Conservation (phyloP, 2,329 filamentous ascomycete species). For the Tolypocladium album region DNA sequence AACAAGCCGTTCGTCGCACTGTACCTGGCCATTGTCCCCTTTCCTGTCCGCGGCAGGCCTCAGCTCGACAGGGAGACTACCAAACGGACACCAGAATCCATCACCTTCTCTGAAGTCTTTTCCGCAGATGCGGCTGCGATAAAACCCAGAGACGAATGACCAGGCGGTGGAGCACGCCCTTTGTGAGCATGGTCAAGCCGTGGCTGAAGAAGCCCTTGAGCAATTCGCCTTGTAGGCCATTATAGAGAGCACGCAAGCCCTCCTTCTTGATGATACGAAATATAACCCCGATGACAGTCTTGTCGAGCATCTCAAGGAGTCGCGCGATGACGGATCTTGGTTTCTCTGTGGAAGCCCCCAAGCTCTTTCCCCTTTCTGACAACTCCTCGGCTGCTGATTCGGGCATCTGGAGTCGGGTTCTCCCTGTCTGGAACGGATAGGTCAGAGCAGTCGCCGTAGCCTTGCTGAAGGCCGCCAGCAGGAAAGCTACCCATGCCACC, state of each 20-base stretch:
- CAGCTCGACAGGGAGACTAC: neutral
- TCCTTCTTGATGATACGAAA: constrained; percentile 48
- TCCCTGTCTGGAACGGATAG: constrained; percentile 81
- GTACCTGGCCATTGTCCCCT: neutral
- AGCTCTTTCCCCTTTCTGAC: constrained; percentile 4
- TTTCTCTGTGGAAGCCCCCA: neutral
- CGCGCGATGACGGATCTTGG: constrained; percentile 5
- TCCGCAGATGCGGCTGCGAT: constrained; percentile 15
- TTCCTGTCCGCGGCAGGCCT: neutral
- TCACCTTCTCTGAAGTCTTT: constrained; percentile 6
- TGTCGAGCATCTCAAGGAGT: constrained; percentile 15
- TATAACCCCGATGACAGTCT: constrained; percentile 54
- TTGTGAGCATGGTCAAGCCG: constrained; percentile 78
- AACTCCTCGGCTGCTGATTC: constrained; percentile 9
- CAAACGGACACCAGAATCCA: neutral
- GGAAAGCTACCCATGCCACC: constrained; percentile 28
- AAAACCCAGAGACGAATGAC: constrained; percentile 65
- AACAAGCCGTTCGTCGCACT: neutral
- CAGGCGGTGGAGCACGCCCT: constrained; percentile 62
- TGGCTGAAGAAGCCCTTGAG: constrained; percentile 78
- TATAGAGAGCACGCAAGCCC: constrained; percentile 60
- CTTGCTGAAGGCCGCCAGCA: constrained; percentile 66
- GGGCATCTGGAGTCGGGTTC: constrained; percentile 63
- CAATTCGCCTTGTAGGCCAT: constrained; percentile 65
- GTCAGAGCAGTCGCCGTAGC: constrained; percentile 64